A percentile compares a stretch with the other conserved stretches of the same genome.
These are phyloP conservation scores for Murraya paniculata DNA, from an alignment of 345 rosid species.

Conservation along the genomic window DNA sequence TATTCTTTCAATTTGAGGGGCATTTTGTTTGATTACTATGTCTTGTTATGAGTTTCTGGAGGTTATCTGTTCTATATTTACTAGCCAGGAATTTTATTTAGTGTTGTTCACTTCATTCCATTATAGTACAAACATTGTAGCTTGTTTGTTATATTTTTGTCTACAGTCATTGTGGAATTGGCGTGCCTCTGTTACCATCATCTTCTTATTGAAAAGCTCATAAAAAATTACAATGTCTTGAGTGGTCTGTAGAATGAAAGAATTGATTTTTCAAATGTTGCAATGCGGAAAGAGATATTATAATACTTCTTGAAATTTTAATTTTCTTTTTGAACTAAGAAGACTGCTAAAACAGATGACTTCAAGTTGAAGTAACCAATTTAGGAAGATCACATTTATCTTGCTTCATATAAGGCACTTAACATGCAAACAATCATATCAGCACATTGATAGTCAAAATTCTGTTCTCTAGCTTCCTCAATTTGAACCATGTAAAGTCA, in stretches of 20 bases:
- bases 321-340: background rate
- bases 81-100: background rate
- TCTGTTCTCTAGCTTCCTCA: background rate
- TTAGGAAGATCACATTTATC: background rate
- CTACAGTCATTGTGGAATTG: too few species aligned
- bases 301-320: background rate
- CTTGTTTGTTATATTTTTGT: background rate
- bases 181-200: too few species aligned
- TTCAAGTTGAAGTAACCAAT: background rate
- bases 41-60: background rate
- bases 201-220: background rate
- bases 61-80: background rate
- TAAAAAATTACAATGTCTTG: background rate
- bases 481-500: background rate
- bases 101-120: background rate
- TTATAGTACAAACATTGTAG: background rate
- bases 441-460: background rate
- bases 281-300: background rate
- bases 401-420: background rate
- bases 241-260: background rate
- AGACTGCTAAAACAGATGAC: background rate
- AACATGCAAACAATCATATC: background rate
- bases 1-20: background rate
- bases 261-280: background rate
- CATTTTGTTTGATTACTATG: background rate